Evolutionary conservation across 2,329 filamentous ascomycete genomes (phyloP).

Genomic region (Metarhizium guizhouense): DNA sequence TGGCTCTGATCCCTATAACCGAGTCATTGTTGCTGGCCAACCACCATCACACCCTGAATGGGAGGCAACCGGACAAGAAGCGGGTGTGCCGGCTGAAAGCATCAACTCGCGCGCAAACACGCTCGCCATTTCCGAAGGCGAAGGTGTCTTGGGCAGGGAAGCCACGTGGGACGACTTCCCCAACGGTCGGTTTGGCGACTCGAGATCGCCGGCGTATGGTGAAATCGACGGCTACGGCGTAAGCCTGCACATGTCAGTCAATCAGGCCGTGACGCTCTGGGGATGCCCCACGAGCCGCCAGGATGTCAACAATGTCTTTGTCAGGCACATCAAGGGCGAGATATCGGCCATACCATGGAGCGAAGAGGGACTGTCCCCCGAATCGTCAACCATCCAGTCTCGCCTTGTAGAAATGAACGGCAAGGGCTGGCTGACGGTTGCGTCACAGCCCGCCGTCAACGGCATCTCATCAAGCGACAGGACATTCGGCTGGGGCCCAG

Average conservation of each 20-base stretch:
- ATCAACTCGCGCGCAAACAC: constrained; percentile 76
- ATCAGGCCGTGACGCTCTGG: constrained; percentile 78
- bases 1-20: constrained; percentile 78
- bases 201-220: constrained; percentile 85
- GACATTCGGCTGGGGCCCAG: constrained; percentile 89
- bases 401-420: constrained; percentile 68
- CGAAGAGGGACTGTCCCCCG: constrained; percentile 76
- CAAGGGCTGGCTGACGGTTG: constrained; percentile 91
- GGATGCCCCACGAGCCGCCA: constrained; percentile 59
- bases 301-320: constrained; percentile 76
- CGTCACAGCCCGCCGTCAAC: constrained; percentile 90
- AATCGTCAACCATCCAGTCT: constrained; percentile 72
- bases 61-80: constrained; percentile 69
- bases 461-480: constrained; percentile 67
- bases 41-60: constrained; percentile 51
- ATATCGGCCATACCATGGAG: constrained; percentile 85
- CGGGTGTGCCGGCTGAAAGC: constrained; percentile 62
- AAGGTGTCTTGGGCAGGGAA: constrained; percentile 80
- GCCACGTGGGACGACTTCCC: constrained; percentile 99
- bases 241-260: constrained; percentile 83
- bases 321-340: constrained; percentile 69
- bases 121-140: constrained; percentile 87
- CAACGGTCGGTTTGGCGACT: constrained; percentile 92
- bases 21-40: constrained; percentile 67
- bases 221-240: constrained; percentile 98